Percentiles rank a stretch among this genome's conserved stretches.
These are phyloP conservation scores for Schwanniomyces occidentalis DNA, from an alignment of 805 yeast species.

Conservation along the genomic window DNA sequence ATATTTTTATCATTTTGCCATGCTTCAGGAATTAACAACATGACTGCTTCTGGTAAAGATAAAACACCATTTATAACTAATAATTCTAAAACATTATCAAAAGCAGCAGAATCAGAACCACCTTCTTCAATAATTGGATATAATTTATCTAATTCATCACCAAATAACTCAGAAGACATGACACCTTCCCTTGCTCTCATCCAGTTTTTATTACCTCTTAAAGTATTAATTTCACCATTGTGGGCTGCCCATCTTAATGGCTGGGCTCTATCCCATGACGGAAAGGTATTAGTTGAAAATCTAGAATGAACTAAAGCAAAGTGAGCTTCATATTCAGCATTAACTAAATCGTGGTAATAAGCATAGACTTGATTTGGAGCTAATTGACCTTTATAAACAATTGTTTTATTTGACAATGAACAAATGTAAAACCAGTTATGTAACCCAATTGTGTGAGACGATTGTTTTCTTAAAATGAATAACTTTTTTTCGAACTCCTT, in stretches of 20 bases:
- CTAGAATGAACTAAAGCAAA: conserved; percentile 96
- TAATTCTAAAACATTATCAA: conserved; percentile 92
- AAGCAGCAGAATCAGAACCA: conserved; percentile 97
- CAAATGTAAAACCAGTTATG: conserved; percentile 98
- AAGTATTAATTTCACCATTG: conserved; percentile 96
- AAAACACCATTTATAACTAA: conserved; percentile 88
- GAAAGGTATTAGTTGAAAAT: conserved; percentile 97
- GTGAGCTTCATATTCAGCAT: conserved; percentile 91
- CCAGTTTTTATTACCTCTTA: conserved; percentile 98
- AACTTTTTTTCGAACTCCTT: conserved; percentile 78
- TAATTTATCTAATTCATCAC: conserved; percentile 85
- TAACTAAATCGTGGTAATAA: conserved; percentile 89
- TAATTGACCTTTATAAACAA: conserved; percentile 96
- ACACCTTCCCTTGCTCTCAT: conserved; percentile 99
- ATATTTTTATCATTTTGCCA: conserved; percentile 87
- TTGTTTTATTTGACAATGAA: conserved; percentile 83
- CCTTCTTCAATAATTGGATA: conserved; percentile 98
- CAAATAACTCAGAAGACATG: conserved; percentile 83
- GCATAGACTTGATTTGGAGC: conserved; percentile 96
- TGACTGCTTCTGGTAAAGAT: conserved; percentile 93
- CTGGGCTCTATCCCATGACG: conserved; percentile 99
- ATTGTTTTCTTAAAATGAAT: conserved; percentile 83
- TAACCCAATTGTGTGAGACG: conserved; percentile 87
- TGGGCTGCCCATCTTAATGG: conserved; percentile 97
- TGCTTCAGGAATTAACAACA: conserved; percentile 97